Base-by-base conservation (phyloP, 2,329 filamentous ascomycete species). In the Aspergillus japonicus region DNA sequence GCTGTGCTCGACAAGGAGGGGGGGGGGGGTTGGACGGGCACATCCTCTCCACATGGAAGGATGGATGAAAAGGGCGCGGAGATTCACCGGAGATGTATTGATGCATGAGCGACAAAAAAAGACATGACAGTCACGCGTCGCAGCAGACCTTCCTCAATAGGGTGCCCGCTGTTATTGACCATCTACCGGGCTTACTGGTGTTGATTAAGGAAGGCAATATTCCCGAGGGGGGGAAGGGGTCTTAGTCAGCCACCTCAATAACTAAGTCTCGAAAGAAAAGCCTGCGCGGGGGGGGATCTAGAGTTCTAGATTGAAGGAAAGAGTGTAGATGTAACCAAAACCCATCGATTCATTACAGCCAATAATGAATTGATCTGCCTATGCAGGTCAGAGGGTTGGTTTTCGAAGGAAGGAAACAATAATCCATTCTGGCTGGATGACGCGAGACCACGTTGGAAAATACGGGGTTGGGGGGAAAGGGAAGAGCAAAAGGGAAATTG, bases 371-470 rank as follows among this genome's bases (percentile, higher is more conserved):
- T 19, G n/a, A 44, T 19, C 39, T 44, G 39, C 39, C 39, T 8
- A 44, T 42, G 39, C 16, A 42, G 16, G 39, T 16, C 16, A 16
- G 39, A 42, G 16, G 5, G 16, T n/a, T 14, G 14, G 33, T 4
- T 11, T 2, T 11, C 0, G 14, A 14, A 35, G 14, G 14, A 11
- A 42, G 14, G 12, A 7, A 42, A 42, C 6, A 7, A n/a, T 19
- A 44, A 44, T 19, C 39, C 14, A 44, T 16, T 16, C 33, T 31
- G 29, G 29, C 26, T 35, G 52, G 52, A 23, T n/a, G 26, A 47
- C 23, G 52, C 39, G 52, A 29, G 19, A 47, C 52, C 52, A 48
- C 42, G 52, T 48, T 54, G 52, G 26, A 48, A 23, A 31, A 54
- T 33, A 21, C 39, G 52, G 39, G 35, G 24, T 24, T 39, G 4